Evolutionary conservation across 306 rosid species (phyloP).

Genomic region (Rubus parviflorus): DNA sequence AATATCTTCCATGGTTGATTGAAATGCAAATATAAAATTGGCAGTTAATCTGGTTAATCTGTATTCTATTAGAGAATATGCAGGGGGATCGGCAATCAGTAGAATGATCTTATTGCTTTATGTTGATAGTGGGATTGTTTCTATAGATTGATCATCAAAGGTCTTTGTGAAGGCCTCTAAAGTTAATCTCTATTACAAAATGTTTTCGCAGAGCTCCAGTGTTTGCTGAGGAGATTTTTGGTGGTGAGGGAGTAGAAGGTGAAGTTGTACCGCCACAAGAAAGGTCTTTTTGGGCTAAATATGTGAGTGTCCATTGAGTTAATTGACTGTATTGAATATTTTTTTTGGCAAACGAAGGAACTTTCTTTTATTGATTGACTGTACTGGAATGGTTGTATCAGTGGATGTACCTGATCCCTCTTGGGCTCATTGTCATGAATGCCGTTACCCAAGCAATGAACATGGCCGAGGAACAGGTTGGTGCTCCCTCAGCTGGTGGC

Average conservation of each 20-base stretch:
- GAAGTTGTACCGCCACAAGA: conserved; percentile 70
- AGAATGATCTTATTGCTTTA: not conserved
- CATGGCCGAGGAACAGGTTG: conserved; percentile 81
- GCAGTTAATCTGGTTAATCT: conserved; percentile 2
- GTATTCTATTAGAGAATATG: not conserved
- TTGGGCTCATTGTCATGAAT: conserved; percentile 91
- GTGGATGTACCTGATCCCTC: conserved; percentile 99
- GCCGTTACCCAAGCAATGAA: conserved; percentile 96
- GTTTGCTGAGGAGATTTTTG: conserved; percentile 75
- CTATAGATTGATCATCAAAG: not conserved
- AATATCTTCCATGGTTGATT: not conserved
- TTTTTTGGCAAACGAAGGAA: not conserved
- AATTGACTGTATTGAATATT: not conserved
- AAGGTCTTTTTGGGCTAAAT: conserved; percentile 92
- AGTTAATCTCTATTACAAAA: conserved; percentile 12
- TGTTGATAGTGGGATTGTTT: not conserved
- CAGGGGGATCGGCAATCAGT: not conserved
- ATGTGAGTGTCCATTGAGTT: conserved; percentile 56
- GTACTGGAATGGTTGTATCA: conserved; percentile 29
- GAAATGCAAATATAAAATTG: conserved; percentile 1
- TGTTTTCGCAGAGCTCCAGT: conserved; percentile 65
- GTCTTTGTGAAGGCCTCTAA: not conserved
- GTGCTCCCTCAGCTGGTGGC: conserved; percentile 53
- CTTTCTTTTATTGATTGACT: not conserved
- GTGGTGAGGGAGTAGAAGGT: conserved; percentile 71